These are phyloP conservation scores for Haplosporangium sp. DNA, from an alignment of 371 early-diverging fungal genomes.

Conservation along the genomic window DNA sequence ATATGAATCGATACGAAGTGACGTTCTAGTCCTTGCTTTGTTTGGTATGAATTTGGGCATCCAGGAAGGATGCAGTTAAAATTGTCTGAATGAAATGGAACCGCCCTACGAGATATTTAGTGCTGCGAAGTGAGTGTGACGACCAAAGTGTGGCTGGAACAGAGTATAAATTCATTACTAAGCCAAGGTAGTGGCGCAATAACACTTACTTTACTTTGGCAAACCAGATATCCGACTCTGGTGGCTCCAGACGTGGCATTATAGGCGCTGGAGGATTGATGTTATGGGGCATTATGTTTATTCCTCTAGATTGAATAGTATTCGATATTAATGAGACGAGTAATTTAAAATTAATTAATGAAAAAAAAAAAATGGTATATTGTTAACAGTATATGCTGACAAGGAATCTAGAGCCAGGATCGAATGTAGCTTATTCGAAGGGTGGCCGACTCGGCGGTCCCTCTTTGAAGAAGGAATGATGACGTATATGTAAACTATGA, in stretches of 20 bases:
- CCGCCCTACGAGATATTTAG: slow-evolving; percentile 14
- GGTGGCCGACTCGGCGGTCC: too few relatives aligned
- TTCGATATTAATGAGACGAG: too few relatives aligned
- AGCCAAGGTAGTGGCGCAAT: too few relatives aligned
- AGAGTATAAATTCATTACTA: not conserved
- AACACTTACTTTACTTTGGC: slow-evolving; percentile 43
- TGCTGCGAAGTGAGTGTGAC: not conserved
- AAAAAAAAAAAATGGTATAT: too few relatives aligned
- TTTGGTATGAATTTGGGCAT: slow-evolving; percentile 43
- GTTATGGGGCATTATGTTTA: slow-evolving; percentile 26
- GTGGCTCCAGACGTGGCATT: slow-evolving; percentile 28
- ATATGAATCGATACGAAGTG: slow-evolving; percentile 47
- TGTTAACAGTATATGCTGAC: too few relatives aligned
- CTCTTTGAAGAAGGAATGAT: too few relatives aligned
- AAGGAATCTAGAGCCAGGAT: too few relatives aligned
- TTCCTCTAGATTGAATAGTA: not conserved
- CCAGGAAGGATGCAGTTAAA: slow-evolving; percentile 47
- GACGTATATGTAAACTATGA: too few relatives aligned
- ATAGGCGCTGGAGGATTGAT: slow-evolving; percentile 24
- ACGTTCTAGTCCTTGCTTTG: slow-evolving; percentile 53
- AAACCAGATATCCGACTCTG: slow-evolving; percentile 31
- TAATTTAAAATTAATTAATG: too few relatives aligned
- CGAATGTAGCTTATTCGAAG: too few relatives aligned
- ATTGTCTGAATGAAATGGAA: slow-evolving; percentile 26
- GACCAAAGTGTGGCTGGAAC: not conserved